These are phyloP conservation scores for Tieghemostelium lacteum DNA, from an alignment of 78 protist species.

Conservation along the genomic window DNA sequence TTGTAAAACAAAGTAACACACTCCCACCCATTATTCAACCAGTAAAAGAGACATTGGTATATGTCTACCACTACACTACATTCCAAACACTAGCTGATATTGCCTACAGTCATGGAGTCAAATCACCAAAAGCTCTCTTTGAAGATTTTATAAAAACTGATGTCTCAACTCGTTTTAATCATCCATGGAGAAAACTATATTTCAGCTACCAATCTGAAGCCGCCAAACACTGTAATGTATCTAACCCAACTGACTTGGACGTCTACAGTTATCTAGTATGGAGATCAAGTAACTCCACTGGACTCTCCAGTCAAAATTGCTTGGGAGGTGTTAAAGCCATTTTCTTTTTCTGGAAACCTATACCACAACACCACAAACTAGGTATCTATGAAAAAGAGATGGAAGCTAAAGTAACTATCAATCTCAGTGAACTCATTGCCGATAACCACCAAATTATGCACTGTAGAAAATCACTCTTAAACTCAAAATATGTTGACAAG, in stretches of 20 bases:
- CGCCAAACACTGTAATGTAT: not conserved
- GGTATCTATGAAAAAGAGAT: slow-evolving; percentile 4
- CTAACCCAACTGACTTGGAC: slow-evolving; percentile 28
- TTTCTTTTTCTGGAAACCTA: slow-evolving; percentile 5
- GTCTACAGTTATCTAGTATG: slow-evolving; percentile 33
- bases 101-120: not conserved
- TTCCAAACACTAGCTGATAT: not conserved
- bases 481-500: not conserved
- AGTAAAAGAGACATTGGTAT: not conserved
- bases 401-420: not conserved
- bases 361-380: not conserved
- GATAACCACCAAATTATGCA: not conserved
- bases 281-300: not conserved
- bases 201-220: slow-evolving; percentile 14
- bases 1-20: not conserved
- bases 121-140: slow-evolving; percentile 16
- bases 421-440: not conserved
- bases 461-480: not conserved
- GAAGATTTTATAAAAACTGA: slow-evolving; percentile 32
- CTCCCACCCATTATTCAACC: not conserved
- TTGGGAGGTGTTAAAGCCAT: slow-evolving; percentile 7
- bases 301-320: slow-evolving; percentile 1
- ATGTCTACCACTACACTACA: not conserved
- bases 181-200: slow-evolving; percentile 66
- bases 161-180: slow-evolving; percentile 24